phyloP scores from a whole-genome alignment of 2,329 filamentous ascomycete species.

The Nothopassalora personata region DNA sequence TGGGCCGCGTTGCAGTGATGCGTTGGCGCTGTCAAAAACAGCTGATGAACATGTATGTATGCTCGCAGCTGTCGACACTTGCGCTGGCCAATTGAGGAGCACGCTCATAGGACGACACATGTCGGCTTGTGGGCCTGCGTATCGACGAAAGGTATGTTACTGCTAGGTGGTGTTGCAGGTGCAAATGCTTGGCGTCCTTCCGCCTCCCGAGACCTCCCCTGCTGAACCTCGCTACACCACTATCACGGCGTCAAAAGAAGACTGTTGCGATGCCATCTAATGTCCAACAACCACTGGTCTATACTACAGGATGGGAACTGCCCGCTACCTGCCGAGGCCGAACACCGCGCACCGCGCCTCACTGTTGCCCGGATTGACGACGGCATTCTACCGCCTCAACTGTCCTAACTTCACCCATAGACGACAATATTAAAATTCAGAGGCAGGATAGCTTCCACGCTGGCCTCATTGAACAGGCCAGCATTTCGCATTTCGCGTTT shows the following conservation, averaged over 20 bases:
- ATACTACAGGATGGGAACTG: too few species aligned
- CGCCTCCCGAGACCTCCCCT: not conserved
- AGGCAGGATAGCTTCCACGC: not conserved
- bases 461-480: not conserved
- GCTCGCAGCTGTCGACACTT: not conserved
- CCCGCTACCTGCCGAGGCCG: too few species aligned
- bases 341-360: too few species aligned
- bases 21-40: conserved; percentile 11
- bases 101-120: not conserved
- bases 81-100: not conserved
- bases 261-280: too few species aligned
- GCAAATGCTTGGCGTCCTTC: not conserved
- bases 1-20: conserved; percentile 17
- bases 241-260: too few species aligned
- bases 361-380: too few species aligned
- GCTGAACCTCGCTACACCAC: not conserved
- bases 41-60: not conserved
- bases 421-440: not conserved
- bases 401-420: not conserved
- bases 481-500: not conserved
- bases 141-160: not conserved
- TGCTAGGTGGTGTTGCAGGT: not conserved
- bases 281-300: too few species aligned
- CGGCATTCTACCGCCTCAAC: too few species aligned
- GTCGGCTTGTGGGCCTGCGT: not conserved